Evolutionary conservation across 257 asterid species (phyloP), one percentile per base, ranked within the genome.

Genomic region (Striga asiatica): DNA sequence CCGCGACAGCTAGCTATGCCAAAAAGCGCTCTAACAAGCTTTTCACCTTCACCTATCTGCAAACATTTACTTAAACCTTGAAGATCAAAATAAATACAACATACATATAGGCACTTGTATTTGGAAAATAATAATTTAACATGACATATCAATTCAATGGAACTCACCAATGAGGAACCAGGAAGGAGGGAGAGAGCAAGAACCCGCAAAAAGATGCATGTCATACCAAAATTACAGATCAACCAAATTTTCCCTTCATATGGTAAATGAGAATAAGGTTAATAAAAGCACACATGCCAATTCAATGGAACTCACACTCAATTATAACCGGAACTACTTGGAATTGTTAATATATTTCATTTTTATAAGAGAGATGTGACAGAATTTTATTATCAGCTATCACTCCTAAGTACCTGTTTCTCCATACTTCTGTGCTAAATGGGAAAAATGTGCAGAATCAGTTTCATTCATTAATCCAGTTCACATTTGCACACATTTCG

Each of bases 41-140:
- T 92, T 65, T 92, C 97, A 21, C 98, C 98, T 80, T 88, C 98
- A 6, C 98, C 98, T 60, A 92, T 88, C 98, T 92, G 75, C 77
- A 81, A 58, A 17, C 50, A 66, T 63, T 60, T 51, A 62, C 34
- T 56, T 24, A 55, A 63, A 62, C n/a, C n/a, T n/a, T n/a, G n/a
- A 56, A 42, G 2, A 9, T 54, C 8, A 46, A 39, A 60, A 38
- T 37, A 12, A 24, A 29, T 53, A 21, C 56, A 51, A 50, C 45
- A 20, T 64, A 57, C 38, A 51, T 25, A n/a, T 54, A 41, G 49
- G 31, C 35, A 18, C 37, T 13, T 29, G 20, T 12, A 37, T 25
- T n/a, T 37, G 1, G 20, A 18, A 28, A 54, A 45, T 35, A 48
- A 46, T 54, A 48, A 46, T 57, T 16, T 24, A 32, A 13, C 23